These are phyloP conservation scores for Plenodomus tracheiphilus DNA, from an alignment of 2,329 filamentous ascomycete genomes.

Conservation along the genomic window DNA sequence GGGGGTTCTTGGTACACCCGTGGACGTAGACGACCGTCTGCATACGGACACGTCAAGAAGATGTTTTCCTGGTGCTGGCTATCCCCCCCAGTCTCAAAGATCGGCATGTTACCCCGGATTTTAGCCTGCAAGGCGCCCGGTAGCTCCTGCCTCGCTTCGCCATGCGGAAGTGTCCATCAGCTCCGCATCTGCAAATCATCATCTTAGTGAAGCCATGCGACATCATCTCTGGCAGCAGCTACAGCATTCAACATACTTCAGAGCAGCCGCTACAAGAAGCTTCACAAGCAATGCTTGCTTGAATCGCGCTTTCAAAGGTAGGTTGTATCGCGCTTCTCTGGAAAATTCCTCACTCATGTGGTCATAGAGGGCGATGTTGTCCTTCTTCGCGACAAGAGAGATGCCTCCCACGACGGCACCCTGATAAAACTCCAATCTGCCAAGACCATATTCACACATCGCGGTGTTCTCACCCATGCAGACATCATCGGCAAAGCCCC, in stretches of 20 bases:
- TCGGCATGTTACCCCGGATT: neutral
- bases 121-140: neutral
- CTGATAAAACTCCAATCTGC: slow-evolving; percentile 46
- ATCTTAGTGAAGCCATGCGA: slow-evolving; percentile 27
- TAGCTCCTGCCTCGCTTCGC: slow-evolving; percentile 5
- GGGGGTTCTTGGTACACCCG: too few relatives aligned
- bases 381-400: slow-evolving; percentile 47
- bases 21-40: too few relatives aligned
- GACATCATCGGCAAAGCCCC: slow-evolving; percentile 67
- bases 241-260: slow-evolving; percentile 4
- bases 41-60: too few relatives aligned
- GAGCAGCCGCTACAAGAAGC: slow-evolving; percentile 2
- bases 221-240: slow-evolving; percentile 3
- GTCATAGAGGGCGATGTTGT: slow-evolving; percentile 45
- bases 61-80: too few relatives aligned
- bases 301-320: slow-evolving; percentile 33
- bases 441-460: slow-evolving; percentile 47
- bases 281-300: slow-evolving; percentile 25
- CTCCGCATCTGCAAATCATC: slow-evolving; percentile 17
- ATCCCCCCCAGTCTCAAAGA: too few relatives aligned
- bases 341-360: slow-evolving; percentile 13
- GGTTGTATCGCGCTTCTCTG: neutral
- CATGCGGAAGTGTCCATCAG: slow-evolving; percentile 9
- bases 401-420: slow-evolving; percentile 41
- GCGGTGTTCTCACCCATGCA: slow-evolving; percentile 53